Evolutionary conservation across 2,329 filamentous ascomycete genomes (phyloP).

Genomic region (Microcyclospora tardicrescens): DNA sequence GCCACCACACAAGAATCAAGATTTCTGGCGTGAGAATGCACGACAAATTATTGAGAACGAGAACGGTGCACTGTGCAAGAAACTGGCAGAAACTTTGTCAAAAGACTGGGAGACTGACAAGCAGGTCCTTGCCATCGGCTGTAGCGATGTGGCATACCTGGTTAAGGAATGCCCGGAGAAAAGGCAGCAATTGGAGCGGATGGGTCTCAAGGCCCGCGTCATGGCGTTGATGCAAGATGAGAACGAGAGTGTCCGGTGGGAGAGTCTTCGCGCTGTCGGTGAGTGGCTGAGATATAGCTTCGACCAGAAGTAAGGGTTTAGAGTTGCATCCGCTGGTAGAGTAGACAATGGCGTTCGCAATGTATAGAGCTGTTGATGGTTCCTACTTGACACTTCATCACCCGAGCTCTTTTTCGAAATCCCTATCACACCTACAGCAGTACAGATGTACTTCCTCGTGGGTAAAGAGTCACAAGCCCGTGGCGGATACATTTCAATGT

Average conservation of each 20-base stretch:
- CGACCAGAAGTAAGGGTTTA: slow-evolving; percentile 22
- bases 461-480: too few relatives aligned
- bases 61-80: slow-evolving; percentile 63
- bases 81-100: slow-evolving; percentile 73
- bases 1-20: slow-evolving; percentile 71
- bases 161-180: slow-evolving; percentile 85
- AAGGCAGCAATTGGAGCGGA: slow-evolving; percentile 63
- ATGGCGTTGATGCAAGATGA: slow-evolving; percentile 89
- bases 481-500: too few relatives aligned
- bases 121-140: slow-evolving; percentile 78
- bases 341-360: too few relatives aligned
- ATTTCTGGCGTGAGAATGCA: slow-evolving; percentile 88
- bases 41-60: slow-evolving; percentile 73
- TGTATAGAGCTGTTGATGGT: too few relatives aligned
- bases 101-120: slow-evolving; percentile 76
- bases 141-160: slow-evolving; percentile 79
- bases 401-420: too few relatives aligned
- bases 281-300: slow-evolving; percentile 64
- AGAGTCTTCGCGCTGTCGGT: slow-evolving; percentile 73
- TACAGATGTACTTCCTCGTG: too few relatives aligned
- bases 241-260: slow-evolving; percentile 83
- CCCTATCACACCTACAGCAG: too few relatives aligned
- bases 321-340: too few relatives aligned
- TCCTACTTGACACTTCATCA: too few relatives aligned
- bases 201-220: slow-evolving; percentile 72